These are phyloP conservation scores for Knoxdaviesia capensis DNA, from an alignment of 2,329 filamentous ascomycete species.

Conservation along the genomic window DNA sequence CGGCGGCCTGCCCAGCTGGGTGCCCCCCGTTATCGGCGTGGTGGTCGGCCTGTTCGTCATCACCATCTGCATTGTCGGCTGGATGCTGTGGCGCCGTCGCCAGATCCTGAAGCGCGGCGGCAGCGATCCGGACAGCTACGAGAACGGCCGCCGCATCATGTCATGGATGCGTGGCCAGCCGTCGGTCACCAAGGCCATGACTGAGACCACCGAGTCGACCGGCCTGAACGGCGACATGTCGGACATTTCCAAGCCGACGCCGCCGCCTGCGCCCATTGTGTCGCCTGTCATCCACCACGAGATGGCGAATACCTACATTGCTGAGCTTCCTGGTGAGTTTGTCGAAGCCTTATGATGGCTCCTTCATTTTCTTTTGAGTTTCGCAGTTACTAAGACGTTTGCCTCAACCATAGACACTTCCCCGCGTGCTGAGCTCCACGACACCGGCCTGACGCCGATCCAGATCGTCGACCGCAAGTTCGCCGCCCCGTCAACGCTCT, in stretches of 20 bases:
- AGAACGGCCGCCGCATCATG: conserved; percentile 24
- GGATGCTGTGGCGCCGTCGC: conserved; percentile 26
- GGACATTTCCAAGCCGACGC: neutral
- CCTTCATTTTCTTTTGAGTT: too few relatives aligned
- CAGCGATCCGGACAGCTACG: conserved; percentile 21
- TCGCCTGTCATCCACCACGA: conserved; percentile 11
- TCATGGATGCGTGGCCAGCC: conserved; percentile 30
- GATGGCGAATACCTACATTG: conserved; percentile 10
- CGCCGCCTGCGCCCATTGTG: conserved; percentile 3
- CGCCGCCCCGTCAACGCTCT: conserved; percentile 1
- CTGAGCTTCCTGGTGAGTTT: too few relatives aligned
- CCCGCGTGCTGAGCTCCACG: conserved; percentile 21
- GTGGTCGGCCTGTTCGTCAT: conserved; percentile 37
- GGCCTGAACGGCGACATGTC: neutral
- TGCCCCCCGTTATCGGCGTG: conserved; percentile 41
- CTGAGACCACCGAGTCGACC: conserved; percentile 15
- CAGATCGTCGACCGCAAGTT: conserved; percentile 15
- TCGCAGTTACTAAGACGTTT: too few relatives aligned
- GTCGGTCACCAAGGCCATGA: conserved; percentile 19
- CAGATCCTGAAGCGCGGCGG: conserved; percentile 18
- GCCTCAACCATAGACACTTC: conserved; percentile 17
- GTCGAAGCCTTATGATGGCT: too few relatives aligned
- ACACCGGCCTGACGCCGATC: conserved; percentile 18
- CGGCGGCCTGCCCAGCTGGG: conserved; percentile 29
- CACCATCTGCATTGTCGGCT: conserved; percentile 25